Evolutionary conservation across 805 yeast genomes (phyloP), one percentile per base, ranked within the genome.

Genomic region (Myxozyma kluyveri): DNA sequence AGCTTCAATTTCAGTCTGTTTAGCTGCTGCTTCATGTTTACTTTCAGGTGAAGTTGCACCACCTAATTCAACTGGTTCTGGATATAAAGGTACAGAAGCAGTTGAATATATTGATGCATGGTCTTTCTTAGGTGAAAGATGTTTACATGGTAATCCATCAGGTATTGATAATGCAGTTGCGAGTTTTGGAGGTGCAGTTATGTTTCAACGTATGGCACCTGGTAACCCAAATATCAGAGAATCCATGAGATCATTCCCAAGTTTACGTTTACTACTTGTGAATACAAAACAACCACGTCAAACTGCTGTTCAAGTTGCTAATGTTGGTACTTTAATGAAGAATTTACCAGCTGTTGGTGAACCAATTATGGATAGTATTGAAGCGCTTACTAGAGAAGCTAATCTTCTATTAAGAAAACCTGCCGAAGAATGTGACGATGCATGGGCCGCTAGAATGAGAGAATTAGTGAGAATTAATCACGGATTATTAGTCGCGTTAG

Each of bases 161-260:
- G 99, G 99, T 10, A 88, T 93, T 47, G 99, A 93, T 67, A 93
- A 93, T 65, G 89, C 96, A 0, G 97, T 91, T 44, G 95, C 98
- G 1, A 86, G 96, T 0, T 83, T 83, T 61, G 99, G 99, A 21
- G 97, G 97, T 42, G 98, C 98, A 0, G 96, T 93, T 0, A 75
- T 84, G 80, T 91, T 83, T 70, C 91, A 86, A 69, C 79, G 95
- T 63, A 43, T 45, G 41, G 36, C 44, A 26, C 40, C 42, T 7
- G 54, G 56, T 17, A 42, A 47, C 29, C 57, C 57, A n/a, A 42
- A 49, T 26, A 47, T 48, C 3, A 47, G 54, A 10, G 50, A 50
- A 35, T 22, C 49, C 10, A 42, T 57, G 49, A 42, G 53, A 18
- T 78, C 80, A 53, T 81, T 88, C 67, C 96, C 96, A 0, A 77